phyloP scores from a whole-genome alignment of 352 stramenopile genomes.

The Globisporangium paroecandrum region DNA sequence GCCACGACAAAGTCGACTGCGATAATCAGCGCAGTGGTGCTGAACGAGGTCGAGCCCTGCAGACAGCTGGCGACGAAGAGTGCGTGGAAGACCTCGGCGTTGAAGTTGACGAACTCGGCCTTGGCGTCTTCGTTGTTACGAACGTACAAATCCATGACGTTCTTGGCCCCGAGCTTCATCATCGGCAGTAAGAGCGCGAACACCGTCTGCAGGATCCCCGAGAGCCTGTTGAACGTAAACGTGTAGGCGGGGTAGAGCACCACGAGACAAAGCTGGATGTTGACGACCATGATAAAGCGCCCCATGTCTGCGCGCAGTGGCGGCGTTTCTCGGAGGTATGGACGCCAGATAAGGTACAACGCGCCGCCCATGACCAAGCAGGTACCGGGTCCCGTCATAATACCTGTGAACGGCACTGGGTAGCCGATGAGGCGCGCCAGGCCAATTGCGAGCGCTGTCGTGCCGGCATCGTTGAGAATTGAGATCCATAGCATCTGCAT shows the following conservation, averaged over 20 bases:
- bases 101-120: neutral
- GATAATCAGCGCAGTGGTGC: neutral
- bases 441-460: neutral
- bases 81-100: conserved; percentile 23
- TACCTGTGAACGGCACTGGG: neutral
- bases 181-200: neutral
- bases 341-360: neutral
- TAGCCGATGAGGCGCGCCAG: neutral
- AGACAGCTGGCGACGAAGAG: neutral
- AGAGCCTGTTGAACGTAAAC: neutral
- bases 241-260: neutral
- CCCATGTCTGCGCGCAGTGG: neutral
- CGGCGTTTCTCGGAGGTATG: neutral
- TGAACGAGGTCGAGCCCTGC: conserved; percentile 1
- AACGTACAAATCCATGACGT: neutral
- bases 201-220: neutral
- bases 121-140: neutral
- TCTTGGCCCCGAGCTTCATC: neutral
- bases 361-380: neutral
- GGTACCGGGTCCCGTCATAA: neutral
- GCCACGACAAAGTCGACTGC: neutral
- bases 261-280: neutral
- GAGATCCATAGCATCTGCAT: no score
- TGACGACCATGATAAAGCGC: no score
- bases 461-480: no score